Evolutionary conservation across 75 land plant species (phyloP), one percentile per base, ranked within the genome.

Genomic region (Picea glauca): DNA sequence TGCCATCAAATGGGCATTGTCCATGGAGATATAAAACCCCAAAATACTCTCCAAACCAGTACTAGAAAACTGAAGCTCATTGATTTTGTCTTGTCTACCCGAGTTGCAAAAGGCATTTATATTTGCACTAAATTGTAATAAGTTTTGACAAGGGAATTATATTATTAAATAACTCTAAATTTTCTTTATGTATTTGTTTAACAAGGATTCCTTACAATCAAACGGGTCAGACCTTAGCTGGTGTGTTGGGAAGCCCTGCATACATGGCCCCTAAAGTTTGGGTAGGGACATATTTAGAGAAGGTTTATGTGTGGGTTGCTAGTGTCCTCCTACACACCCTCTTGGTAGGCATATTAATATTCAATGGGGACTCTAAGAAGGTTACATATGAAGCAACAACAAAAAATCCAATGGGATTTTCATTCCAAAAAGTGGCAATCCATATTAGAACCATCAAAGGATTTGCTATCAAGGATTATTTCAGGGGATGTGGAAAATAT

Each of bases 1-100:
- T 95, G 98, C 79, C 96, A 93, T 84, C 88, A 89, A 5, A 89
- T 89, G 91, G 96, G 94, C 12, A 89, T 92, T 58, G 91, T 94
- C 4, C 94, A 92, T 67, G 78, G 96, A 33, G 94, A 94, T 65
- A 83, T 94, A 31, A 90, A 92, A 82, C 96, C 96, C 14, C 92
- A 94, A 72, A 94, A 94, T 76, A 88, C 93, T 46, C 91, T 95
- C 60, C 84, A 89, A 2, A 85, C 87, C 23, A 35, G 79, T 3
- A 35, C 83, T 2, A 89, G 87, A 17, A 73, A 83, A 56, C 75
- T 92, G 77, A 93, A 93, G 78, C 87, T 93, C 20, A 94, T 94
- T 9, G 96, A 93, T 78, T 93, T 93, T 87, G 96, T 94, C 3
- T 76, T 93, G 59, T 94, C 96, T 31, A 83, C 84, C 61, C 80